Conservation (phyloP, 1,139 yeast genomes). For the Debaryomyces coudertii region DNA sequence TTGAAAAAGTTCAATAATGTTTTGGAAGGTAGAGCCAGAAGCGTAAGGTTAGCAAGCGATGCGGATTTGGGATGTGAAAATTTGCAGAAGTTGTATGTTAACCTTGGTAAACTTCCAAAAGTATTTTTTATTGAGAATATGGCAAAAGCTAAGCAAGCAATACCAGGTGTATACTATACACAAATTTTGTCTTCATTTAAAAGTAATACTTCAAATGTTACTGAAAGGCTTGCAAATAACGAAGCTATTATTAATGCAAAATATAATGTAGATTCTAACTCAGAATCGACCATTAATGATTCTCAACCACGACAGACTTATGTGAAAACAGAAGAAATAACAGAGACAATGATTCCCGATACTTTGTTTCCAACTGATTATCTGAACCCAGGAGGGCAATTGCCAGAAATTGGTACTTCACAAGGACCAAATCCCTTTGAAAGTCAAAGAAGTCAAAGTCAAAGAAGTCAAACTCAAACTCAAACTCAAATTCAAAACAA, state of each 20-base stretch:
- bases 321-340: conserved; percentile 8
- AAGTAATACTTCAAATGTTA: neutral
- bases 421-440: neutral
- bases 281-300: neutral
- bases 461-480: neutral
- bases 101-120: conserved; percentile 1
- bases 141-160: neutral
- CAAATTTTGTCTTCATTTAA: neutral
- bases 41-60: conserved; percentile 3
- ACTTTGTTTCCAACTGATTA: conserved; percentile 19
- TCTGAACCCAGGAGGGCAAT: conserved; percentile 9
- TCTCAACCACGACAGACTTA: conserved; percentile 3
- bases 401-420: neutral
- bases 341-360: conserved; percentile 20
- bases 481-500: neutral
- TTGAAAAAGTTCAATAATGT: conserved; percentile 13
- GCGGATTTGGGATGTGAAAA: conserved; percentile 1
- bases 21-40: conserved; percentile 13
- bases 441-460: too few relatives aligned
- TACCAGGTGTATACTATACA: neutral
- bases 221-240: neutral
- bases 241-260: neutral
- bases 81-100: conserved; percentile 2
- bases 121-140: conserved; percentile 2
- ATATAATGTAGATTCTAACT: neutral